Conservation (phyloP, 495 filamentous ascomycete species). For the Penicillium chermesinum region DNA sequence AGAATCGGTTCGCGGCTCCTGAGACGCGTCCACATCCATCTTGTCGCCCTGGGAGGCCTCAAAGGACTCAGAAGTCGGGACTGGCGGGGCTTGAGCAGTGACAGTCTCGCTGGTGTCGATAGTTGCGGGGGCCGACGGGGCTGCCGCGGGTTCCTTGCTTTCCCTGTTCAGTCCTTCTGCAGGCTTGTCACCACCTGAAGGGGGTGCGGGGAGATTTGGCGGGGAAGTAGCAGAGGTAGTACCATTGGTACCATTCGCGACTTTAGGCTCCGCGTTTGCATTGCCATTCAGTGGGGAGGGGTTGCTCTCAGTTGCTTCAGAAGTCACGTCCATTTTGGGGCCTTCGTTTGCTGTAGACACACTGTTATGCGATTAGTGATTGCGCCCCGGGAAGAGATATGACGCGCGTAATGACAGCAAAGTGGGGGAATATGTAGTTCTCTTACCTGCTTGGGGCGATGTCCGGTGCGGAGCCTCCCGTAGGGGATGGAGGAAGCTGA, state of each 20-base stretch:
- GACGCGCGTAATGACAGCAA: too few species aligned
- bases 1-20: slow-evolving; percentile 6
- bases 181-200: too few species aligned
- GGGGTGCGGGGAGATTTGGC: too few species aligned
- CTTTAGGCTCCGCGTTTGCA: background rate
- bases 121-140: background rate
- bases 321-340: background rate
- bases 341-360: background rate
- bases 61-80: slow-evolving; percentile 4
- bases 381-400: too few species aligned
- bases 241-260: background rate
- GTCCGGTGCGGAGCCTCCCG: slow-evolving; percentile 31
- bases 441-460: slow-evolving; percentile 28
- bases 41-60: slow-evolving; percentile 12
- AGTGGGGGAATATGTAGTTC: too few species aligned
- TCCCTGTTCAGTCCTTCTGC: background rate
- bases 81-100: slow-evolving; percentile 3
- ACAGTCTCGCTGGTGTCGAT: slow-evolving; percentile 6
- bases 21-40: slow-evolving; percentile 16
- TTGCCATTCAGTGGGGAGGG: background rate
- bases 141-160: background rate
- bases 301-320: background rate
- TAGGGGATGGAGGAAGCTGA: slow-evolving; percentile 40
- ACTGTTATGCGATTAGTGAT: background rate
- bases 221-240: background rate